Evolutionary conservation across 225 moss, liverwort and hornwort genomes (phyloP).

Genomic region (Climacium dendroides): DNA sequence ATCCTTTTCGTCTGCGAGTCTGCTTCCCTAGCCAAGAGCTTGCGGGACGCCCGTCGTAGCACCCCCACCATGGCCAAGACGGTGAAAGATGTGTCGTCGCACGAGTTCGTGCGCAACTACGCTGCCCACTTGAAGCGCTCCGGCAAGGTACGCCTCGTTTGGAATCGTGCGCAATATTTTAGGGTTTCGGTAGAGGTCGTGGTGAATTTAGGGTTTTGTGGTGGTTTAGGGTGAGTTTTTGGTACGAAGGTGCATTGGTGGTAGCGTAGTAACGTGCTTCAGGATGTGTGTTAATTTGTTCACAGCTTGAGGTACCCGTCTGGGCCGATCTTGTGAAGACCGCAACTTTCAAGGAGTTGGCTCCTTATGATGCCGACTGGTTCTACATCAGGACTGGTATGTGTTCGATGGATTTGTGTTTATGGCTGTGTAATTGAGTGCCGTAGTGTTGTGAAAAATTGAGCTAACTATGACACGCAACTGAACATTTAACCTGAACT

Average conservation of each 20-base stretch:
- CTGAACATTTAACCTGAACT: neutral
- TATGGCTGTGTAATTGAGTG: neutral
- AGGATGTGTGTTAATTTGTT: neutral
- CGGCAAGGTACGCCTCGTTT: constrained; percentile 37
- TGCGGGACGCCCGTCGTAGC: neutral
- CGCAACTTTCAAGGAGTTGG: constrained; percentile 73
- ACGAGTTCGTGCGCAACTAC: constrained; percentile 66
- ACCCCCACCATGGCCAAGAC: constrained; percentile 45
- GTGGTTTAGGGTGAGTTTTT: neutral
- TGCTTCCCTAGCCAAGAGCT: neutral
- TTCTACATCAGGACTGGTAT: constrained; percentile 67
- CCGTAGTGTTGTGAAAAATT: neutral
- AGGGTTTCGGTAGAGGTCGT: neutral
- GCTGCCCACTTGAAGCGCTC: constrained; percentile 65
- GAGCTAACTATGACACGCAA: neutral
- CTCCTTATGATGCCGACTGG: constrained; percentile 73
- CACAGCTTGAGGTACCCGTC: constrained; percentile 61
- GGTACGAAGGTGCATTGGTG: neutral
- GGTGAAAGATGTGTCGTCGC: constrained; percentile 71
- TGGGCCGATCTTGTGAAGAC: constrained; percentile 84
- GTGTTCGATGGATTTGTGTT: neutral
- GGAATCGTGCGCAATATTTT: neutral
- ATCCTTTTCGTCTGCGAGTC: neutral
- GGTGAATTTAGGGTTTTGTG: neutral
- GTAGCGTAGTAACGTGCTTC: neutral